Evolutionary conservation across 2,329 filamentous ascomycete species (phyloP), one percentile per base, ranked within the genome.

Genomic region (Talaromyces piceae): DNA sequence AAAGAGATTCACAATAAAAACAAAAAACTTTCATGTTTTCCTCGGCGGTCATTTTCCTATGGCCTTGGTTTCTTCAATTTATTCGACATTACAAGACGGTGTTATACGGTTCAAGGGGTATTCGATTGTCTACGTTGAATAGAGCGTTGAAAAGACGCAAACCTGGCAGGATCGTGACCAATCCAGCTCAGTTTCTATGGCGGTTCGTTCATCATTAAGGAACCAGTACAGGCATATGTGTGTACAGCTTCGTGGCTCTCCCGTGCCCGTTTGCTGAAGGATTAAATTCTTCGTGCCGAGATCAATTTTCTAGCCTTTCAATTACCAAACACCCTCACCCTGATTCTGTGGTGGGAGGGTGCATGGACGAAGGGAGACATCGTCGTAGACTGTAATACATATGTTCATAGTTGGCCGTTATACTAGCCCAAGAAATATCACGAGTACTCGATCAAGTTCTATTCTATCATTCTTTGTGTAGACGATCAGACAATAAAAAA

Each of bases 181-280:
- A 16, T 33, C 18, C 31, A 33, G 31, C 31, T 33, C 11, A 12
- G 16, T 33, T n/a, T 16, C 16, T n/a, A n/a, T n/a, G n/a, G n/a
- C n/a, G n/a, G n/a, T n/a, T n/a, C n/a, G n/a, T n/a, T n/a, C n/a
- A n/a, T n/a, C n/a, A n/a, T n/a, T n/a, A n/a, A n/a, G n/a, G n/a
- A 30, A 30, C 28, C 13, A 13, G 50, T 54, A 27, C 66, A 70
- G 78, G 81, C 82, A 84, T 84, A 77, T 78, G 81, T 85, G 82
- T 84, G 82, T 85, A 85, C 82, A 84, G 81, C 81, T 74, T 74
- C 77, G 75, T 66, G 67, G 74, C 73, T 71, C 67, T 74, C 64
- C 74, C 68, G 80, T 82, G 78, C 75, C 74, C 75, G 75, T 73
- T 72, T 77, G 78, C 80, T 84, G 81, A 84, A 84, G 81, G 82